Conservation (phyloP, 306 rosid genomes). For the Chamaecrista fasciculata region DNA sequence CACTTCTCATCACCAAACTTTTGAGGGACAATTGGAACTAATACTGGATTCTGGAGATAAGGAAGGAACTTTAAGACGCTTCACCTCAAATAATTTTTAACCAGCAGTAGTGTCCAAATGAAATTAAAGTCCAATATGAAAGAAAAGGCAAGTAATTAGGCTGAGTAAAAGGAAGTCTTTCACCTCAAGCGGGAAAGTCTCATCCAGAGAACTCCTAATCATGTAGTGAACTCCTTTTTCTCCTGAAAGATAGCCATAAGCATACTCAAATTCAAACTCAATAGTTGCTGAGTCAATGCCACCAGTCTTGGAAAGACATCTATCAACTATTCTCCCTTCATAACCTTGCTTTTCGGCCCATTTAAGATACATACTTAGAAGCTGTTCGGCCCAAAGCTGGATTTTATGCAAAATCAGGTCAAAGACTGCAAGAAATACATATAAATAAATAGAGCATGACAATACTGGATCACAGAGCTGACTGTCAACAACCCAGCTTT, state of each 20-base stretch:
- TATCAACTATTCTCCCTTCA: slow-evolving; percentile 70
- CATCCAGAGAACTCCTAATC: slow-evolving; percentile 47
- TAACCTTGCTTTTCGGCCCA: slow-evolving; percentile 78
- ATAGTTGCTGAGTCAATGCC: slow-evolving; percentile 60
- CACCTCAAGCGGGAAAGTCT: slow-evolving; percentile 50
- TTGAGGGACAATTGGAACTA: not conserved
- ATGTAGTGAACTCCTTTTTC: slow-evolving; percentile 73
- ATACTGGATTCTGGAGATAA: not conserved
- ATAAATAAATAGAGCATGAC: slow-evolving; percentile 8
- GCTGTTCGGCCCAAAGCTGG: slow-evolving; percentile 75
- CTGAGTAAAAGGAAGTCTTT: slow-evolving; percentile 19
- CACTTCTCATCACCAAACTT: not conserved
- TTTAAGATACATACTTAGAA: slow-evolving; percentile 62
- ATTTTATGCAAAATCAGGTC: slow-evolving; percentile 34
- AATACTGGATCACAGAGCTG: slow-evolving; percentile 21
- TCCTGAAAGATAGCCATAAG: slow-evolving; percentile 82
- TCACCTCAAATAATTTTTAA: not conserved
- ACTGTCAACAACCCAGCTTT: slow-evolving; percentile 16
- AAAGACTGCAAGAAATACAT: slow-evolving; percentile 27
- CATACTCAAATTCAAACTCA: slow-evolving; percentile 76
- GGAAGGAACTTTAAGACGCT: slow-evolving; percentile 15
- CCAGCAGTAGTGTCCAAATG: no score
- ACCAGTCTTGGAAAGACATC: slow-evolving; percentile 41
- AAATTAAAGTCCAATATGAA: not conserved
- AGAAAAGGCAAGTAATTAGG: slow-evolving; percentile 5